Base-by-base conservation (phyloP, 352 stramenopile species). In the Phytopythium litorale region DNA sequence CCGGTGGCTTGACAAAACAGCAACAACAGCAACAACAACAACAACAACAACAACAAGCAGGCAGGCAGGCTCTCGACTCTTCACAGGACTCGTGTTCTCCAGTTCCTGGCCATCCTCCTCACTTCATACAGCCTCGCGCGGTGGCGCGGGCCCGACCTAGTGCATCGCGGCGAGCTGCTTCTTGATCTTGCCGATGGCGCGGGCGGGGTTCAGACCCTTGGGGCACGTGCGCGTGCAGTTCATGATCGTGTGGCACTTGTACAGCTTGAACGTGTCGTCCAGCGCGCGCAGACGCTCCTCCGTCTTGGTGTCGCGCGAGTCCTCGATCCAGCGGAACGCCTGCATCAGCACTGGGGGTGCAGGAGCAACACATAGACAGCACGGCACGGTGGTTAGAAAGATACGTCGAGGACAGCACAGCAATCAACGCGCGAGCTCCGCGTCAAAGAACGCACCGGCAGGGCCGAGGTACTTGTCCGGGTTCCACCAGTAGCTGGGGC, bases 401-500 rank as follows among this genome's bases (percentile, higher is more conserved):
- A 40, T 32, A 13, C 19, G 28, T 16, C 40, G 15, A 21, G 15
- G 7, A 5, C 40, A 3, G 15, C 9, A 28, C 45, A 35, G 32
- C 35, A 66, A 40, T 21, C 46, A 9, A 66, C 7, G 28, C 50
- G 6, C 4, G 32, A 25, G 19, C 21, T 21, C 16, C 58, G 28
- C 15, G 19, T 30, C 42, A 58, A 56, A 38, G 45, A 63, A 70
- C 71, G 25, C 71, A 92, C 80, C 86, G 58, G 91, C 89, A 8
- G 92, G 92, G 60, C 92, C 92, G 51, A 98, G 83, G 81, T 98
- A 98, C 84, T 97, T 98, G 73, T 97, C 92, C 21, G 84, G 82
- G 84, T 99, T 99, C 98, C 98, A 99, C 98, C 98, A 99, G 84
- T 99, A 99, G 56, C 87, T 98, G 30, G 98, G 97, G 83, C 98